Conservation (phyloP, 345 rosid genomes). For the Cardamine resedifolia region DNA sequence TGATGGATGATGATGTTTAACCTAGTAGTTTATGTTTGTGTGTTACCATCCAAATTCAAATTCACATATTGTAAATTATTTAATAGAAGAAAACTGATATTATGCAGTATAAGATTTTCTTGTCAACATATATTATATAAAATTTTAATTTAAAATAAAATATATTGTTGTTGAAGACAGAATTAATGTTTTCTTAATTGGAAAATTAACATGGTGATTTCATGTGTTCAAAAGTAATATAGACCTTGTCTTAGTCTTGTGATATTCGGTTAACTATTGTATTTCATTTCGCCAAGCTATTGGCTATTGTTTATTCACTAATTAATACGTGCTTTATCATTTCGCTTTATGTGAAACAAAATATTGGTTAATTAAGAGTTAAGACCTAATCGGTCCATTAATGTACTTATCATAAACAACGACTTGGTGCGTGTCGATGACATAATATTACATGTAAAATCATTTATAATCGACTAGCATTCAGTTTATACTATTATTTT, state of each 20-base stretch:
- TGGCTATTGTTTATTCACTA: not conserved
- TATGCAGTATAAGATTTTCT: not conserved
- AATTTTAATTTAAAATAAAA: not conserved
- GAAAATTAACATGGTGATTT: constrained; percentile 3
- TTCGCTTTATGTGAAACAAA: constrained; percentile 4
- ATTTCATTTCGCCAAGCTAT: not conserved
- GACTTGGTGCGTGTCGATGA: constrained; percentile 19
- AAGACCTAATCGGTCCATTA: constrained; percentile 23
- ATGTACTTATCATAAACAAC: constrained; percentile 21
- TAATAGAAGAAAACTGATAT: not conserved
- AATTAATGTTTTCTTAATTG: not conserved
- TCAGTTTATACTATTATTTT: not conserved
- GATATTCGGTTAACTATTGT: not conserved
- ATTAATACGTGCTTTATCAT: constrained; percentile 18
- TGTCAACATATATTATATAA: not conserved
- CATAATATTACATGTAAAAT: not conserved
- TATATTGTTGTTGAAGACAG: not conserved
- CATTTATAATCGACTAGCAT: not conserved
- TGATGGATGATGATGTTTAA: not conserved
- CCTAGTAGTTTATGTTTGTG: not conserved
- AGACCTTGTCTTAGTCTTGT: not conserved
- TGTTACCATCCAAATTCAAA: not conserved
- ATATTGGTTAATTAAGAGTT: constrained; percentile 15
- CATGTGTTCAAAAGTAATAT: not conserved
- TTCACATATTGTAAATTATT: not conserved